These are phyloP conservation scores for Canariomyces notabilis DNA, from an alignment of 2,329 filamentous ascomycete genomes.

Conservation along the genomic window DNA sequence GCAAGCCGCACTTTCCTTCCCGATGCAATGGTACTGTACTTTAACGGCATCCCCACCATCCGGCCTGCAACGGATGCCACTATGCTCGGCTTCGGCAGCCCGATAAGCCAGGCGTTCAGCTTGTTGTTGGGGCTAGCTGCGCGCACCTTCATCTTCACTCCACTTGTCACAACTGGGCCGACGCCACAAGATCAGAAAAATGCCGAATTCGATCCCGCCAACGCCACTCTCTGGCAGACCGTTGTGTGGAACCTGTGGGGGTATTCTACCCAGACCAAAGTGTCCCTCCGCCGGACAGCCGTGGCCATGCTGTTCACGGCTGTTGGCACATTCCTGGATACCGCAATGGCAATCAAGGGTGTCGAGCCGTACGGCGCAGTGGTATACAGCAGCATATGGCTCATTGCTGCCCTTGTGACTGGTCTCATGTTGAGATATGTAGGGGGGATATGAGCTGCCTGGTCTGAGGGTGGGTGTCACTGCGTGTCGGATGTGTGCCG, in stretches of 20 bases:
- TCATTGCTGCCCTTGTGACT: conserved; percentile 55
- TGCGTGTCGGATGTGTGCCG: background rate
- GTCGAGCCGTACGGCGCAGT: conserved; percentile 65
- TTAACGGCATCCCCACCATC: conserved; percentile 65
- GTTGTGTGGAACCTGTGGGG: conserved; percentile 69
- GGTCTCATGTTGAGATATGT: conserved; percentile 52
- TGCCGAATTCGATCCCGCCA: conserved; percentile 56
- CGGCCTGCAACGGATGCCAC: conserved; percentile 61
- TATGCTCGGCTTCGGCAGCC: conserved; percentile 51
- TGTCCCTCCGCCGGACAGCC: conserved; percentile 59
- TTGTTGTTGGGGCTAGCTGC: conserved; percentile 62
- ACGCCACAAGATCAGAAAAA: conserved; percentile 45
- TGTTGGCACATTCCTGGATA: conserved; percentile 58
- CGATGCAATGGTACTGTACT: conserved; percentile 66
- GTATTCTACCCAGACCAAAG: conserved; percentile 57
- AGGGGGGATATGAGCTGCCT: conserved; percentile 39
- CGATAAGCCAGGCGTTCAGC: conserved; percentile 46
- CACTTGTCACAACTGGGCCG: conserved; percentile 51
- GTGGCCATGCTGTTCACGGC: conserved; percentile 54
- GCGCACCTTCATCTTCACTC: conserved; percentile 72
- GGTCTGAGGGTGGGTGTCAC: background rate
- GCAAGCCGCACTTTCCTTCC: conserved; percentile 69
- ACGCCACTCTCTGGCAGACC: conserved; percentile 63
- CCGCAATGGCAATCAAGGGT: conserved; percentile 61
- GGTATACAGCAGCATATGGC: conserved; percentile 72